Conservation (phyloP, 306 rosid species). For the barrel medic (Medicago truncatula) region MtrunA17r5.0-ANR NC_053045.1:54144001-54144500, state of each 20-base stretch:
- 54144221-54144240: not conserved
- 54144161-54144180: not conserved
- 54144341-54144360: conserved; percentile 8
- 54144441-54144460: conserved; percentile 24
- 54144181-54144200: not conserved
- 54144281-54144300: not conserved
- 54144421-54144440: not conserved
- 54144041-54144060: not conserved
- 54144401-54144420: not conserved
- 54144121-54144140: conserved; percentile 15
- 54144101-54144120: not conserved
- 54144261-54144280: not conserved
- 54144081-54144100: not conserved
- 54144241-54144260: not conserved
- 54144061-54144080: not conserved
- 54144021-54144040: not conserved
- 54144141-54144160: not conserved
- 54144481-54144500: conserved; percentile 81
- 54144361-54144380: conserved; percentile 14
- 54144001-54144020: conserved; percentile 32
- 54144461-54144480: conserved; percentile 9
- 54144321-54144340: conserved; percentile 4
- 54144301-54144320: not conserved
- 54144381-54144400: conserved; percentile 17
- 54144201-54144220: not conserved